Percentiles rank a stretch among this genome's conserved stretches.
Evolutionary conservation across 441 rosid genomes (phyloP).

Genomic region (Cnidoscolus chayamansa): DNA sequence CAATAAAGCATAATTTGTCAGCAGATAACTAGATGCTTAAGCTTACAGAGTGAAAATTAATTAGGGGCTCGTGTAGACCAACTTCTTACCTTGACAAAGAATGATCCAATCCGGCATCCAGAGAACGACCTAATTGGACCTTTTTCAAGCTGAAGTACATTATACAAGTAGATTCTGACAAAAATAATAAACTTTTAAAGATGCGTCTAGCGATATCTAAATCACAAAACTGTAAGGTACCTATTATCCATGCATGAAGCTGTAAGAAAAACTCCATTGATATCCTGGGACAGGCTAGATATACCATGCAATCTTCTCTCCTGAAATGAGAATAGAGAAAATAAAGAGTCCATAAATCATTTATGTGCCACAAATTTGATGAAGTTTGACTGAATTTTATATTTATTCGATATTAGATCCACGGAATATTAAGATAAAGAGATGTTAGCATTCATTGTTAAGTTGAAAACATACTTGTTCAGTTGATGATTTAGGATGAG

Average conservation of each 20-base stretch:
- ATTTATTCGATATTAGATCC: background rate
- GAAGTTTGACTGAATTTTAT: background rate
- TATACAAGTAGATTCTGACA: slow-evolving; percentile 72
- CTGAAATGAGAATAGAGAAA: slow-evolving; percentile 37
- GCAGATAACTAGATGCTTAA: too few relatives aligned
- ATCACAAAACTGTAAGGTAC: slow-evolving; percentile 29
- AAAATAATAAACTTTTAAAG: background rate
- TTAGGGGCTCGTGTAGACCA: background rate
- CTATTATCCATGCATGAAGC: slow-evolving; percentile 94
- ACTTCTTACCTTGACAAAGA: slow-evolving; percentile 70
- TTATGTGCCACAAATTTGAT: background rate
- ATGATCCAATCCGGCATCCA: slow-evolving; percentile 74
- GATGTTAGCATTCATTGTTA: background rate
- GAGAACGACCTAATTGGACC: slow-evolving; percentile 68
- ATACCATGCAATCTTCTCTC: slow-evolving; percentile 66
- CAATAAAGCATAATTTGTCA: too few relatives aligned
- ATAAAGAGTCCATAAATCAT: background rate
- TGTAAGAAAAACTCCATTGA: slow-evolving; percentile 62
- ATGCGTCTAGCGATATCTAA: background rate
- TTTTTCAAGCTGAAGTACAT: slow-evolving; percentile 68
- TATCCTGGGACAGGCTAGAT: slow-evolving; percentile 86
- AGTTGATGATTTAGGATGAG: slow-evolving; percentile 46
- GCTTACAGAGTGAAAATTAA: background rate
- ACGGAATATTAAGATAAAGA: background rate
- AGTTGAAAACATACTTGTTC: slow-evolving; percentile 44